phyloP scores from a whole-genome alignment of 345 rosid genomes.

The Cardiospermum halicacabum region DNA sequence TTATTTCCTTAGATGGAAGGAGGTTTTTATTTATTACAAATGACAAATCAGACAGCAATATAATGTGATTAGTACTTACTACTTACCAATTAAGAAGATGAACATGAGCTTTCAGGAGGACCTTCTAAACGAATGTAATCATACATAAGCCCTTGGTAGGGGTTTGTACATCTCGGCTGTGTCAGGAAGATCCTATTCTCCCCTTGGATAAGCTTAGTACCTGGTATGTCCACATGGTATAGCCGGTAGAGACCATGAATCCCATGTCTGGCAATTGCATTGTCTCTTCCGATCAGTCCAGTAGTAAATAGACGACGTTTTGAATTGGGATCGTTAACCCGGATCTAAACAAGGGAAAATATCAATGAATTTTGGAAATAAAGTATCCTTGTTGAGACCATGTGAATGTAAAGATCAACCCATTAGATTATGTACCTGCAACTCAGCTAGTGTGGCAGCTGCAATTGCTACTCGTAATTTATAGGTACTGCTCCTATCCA shows the following conservation, averaged over 20 bases:
- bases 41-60: not conserved
- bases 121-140: conserved; percentile 85
- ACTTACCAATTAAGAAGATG: not conserved
- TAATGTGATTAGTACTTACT: not conserved
- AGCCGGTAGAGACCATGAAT: conserved; percentile 76
- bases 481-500: conserved; percentile 38
- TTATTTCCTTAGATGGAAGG: no score
- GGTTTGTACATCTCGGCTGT: conserved; percentile 61
- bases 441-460: conserved; percentile 70
- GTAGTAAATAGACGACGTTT: conserved; percentile 67
- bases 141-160: conserved; percentile 79
- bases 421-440: conserved; percentile 47
- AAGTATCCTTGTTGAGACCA: no score
- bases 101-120: conserved; percentile 29
- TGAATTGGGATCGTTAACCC: conserved; percentile 56
- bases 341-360: conserved; percentile 37
- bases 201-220: conserved; percentile 52
- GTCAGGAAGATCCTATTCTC: conserved; percentile 68
- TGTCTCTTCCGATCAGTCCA: conserved; percentile 85
- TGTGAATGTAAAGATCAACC: no score
- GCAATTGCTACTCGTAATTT: conserved; percentile 77
- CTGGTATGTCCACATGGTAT: conserved; percentile 50
- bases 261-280: conserved; percentile 88
- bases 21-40: not conserved
- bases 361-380: no score